Base-by-base conservation (phyloP, 2,329 filamentous ascomycete species). In the Penicillium sp. region DNA sequence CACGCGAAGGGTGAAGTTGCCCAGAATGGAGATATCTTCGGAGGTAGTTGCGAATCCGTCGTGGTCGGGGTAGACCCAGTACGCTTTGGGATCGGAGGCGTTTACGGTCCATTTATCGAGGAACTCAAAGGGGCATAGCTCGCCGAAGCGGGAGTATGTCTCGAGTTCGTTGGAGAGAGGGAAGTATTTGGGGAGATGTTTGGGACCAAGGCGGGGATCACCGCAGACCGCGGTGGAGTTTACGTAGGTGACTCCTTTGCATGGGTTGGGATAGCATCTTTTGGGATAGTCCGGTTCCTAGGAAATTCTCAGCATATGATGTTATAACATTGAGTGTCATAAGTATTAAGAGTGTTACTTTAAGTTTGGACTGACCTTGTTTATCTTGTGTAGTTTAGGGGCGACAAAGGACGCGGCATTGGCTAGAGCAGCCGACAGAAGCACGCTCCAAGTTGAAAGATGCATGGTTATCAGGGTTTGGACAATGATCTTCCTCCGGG, bases 41-140 rank as follows among this genome's bases (percentile, higher is more conserved):
- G 60, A 63, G 52, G 71, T 64, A 3, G 73, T 48, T 16, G 69
- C 58, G 46, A 76, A 80, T 4, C 77, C 76, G 35, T 72, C 63
- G 4, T 66, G 50, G 0, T 64, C 62, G 0, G 76, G 77, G 50
- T 76, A 78, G 22, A 45, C 14, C 46, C 41, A 49, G 22, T 49
- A 49, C 4, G 10, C 29, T 2, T 12, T 45, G 10, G 57, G 57
- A 37, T 65, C 71, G 8, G 34, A 29, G 11, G 38, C 59, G 22
- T 49, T 47, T 14, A 40, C 1, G 5, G 50, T 47, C 33, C 46
- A 58, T 42, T 54, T 57, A 27, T 27, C 46, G 27, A 58, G 41
- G 36, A 60, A 62, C 2, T 55, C 49, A 9, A 51, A 38, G 7
- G 57, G 57, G 11, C 50, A 56, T 13, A 59, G 45, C 9, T 56